Conservation (phyloP, 2,329 filamentous ascomycete genomes). For the Stemphylium lycopersici region DNA sequence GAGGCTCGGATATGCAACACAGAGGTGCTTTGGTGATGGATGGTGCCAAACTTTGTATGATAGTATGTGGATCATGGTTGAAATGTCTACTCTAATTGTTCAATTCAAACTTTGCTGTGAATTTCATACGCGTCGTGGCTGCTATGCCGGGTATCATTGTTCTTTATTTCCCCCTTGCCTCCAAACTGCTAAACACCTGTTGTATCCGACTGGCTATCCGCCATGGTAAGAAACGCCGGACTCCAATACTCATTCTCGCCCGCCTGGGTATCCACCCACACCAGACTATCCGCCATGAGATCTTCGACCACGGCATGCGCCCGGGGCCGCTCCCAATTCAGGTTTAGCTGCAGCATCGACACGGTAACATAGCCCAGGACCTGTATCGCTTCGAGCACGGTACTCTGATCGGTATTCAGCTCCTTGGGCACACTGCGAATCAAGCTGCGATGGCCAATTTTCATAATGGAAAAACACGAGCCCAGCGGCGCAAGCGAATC, state of each 20-base stretch:
- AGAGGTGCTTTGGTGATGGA: constrained; percentile 56
- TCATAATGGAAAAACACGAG: constrained; percentile 83
- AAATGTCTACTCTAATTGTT: neutral
- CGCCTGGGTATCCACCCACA: constrained; percentile 91
- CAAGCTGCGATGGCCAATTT: constrained; percentile 82
- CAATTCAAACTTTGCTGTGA: too few species aligned
- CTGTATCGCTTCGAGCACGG: constrained; percentile 88
- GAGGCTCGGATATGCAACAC: constrained; percentile 53
- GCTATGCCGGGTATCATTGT: constrained; percentile 26
- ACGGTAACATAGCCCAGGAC: constrained; percentile 88
- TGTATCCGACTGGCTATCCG: neutral
- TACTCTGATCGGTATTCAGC: constrained; percentile 91
- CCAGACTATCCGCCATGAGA: constrained; percentile 82
- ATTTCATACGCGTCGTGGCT: too few species aligned
- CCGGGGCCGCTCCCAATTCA: constrained; percentile 82
- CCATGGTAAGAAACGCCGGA: constrained; percentile 69
- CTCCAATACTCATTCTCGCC: constrained; percentile 95
- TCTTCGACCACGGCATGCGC: constrained; percentile 92
- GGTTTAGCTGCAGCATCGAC: constrained; percentile 84
- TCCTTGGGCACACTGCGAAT: constrained; percentile 94
- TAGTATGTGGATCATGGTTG: neutral
- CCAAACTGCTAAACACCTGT: too few species aligned
- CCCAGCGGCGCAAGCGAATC: constrained; percentile 85
- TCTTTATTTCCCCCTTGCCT: neutral
- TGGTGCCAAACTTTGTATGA: neutral